These are phyloP conservation scores for sorghum (Sorghum bicolor) DNA, from an alignment of 176 grass and related monocot species.

Conservation along the genomic window Sorghum_bicolor_NCBIv3 NC_012874.2:6805501-6806000, in stretches of 20 bases:
- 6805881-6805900: neutral
- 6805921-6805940: conserved; percentile 26
- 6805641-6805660: neutral
- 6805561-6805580: neutral
- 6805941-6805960: conserved; percentile 27
- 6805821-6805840: conserved; percentile 32
- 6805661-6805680: neutral
- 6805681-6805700: conserved; percentile 12
- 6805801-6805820: conserved; percentile 35
- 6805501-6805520: neutral
- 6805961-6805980: neutral
- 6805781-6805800: conserved; percentile 53
- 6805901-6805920: neutral
- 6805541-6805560: neutral
- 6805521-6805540: too few relatives aligned
- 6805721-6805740: neutral
- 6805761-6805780: neutral
- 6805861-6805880: conserved; percentile 28
- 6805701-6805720: conserved; percentile 3
- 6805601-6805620: neutral
- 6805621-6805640: neutral
- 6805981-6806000: conserved; percentile 26
- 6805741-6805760: neutral
- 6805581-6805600: neutral
- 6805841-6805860: conserved; percentile 37